Evolutionary conservation across 2,329 filamentous ascomycete species (phyloP).

Genomic region (Drechslerella dactyloides): DNA sequence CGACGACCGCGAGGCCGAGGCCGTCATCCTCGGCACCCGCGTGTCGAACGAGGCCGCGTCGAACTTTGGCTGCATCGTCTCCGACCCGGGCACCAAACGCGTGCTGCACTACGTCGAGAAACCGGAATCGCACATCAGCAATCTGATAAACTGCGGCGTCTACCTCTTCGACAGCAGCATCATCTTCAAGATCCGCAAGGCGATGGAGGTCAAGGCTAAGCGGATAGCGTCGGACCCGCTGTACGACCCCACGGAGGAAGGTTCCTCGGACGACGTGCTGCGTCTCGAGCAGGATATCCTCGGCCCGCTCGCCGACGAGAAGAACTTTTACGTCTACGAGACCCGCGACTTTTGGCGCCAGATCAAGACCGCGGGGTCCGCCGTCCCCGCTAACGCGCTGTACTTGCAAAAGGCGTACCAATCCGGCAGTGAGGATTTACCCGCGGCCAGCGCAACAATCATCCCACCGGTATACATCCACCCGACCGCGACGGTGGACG

Average conservation of each 20-base stretch:
- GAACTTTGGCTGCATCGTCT: conserved; percentile 98
- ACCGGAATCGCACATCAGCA: conserved; percentile 95
- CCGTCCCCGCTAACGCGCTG: conserved; percentile 92
- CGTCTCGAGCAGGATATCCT: conserved; percentile 97
- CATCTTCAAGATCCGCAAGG: conserved; percentile 91
- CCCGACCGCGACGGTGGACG: conserved; percentile 84
- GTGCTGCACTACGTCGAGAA: conserved; percentile 99
- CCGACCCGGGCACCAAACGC: conserved; percentile 88
- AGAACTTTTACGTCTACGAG: conserved; percentile 97
- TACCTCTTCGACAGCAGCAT: conserved; percentile 96
- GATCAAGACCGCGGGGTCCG: conserved; percentile 98
- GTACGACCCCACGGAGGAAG: conserved; percentile 73
- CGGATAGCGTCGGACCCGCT: conserved; percentile 94
- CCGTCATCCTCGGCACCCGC: conserved; percentile 90
- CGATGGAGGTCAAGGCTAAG: conserved; percentile 93
- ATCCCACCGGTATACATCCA: conserved; percentile 49
- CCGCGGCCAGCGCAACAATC: conserved; percentile 56
- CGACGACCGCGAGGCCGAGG: conserved; percentile 93
- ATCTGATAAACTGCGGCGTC: conserved; percentile 98
- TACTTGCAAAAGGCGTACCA: conserved; percentile 96
- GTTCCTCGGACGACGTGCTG: conserved; percentile 81
- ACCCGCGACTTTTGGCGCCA: conserved; percentile 99
- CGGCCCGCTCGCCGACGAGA: conserved; percentile 91
- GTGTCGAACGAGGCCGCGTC: conserved; percentile 88
- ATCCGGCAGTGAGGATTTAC: conserved; percentile 78